Evolutionary conservation across 305 asterid species (phyloP), one percentile per base, ranked within the genome.

Genomic region (Stenogyne calaminthoides): DNA sequence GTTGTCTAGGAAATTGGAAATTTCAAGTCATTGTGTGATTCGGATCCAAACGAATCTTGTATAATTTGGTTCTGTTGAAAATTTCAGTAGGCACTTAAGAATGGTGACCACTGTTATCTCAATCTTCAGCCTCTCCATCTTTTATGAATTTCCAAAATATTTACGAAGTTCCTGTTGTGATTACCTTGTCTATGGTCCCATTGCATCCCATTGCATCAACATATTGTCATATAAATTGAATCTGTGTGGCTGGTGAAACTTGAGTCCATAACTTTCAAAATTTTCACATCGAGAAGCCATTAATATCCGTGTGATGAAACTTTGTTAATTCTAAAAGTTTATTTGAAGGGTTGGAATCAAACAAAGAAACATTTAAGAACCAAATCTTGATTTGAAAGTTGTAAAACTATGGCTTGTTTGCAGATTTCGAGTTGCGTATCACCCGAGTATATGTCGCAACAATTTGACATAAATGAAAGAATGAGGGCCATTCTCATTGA

Each of bases 401-500:
- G 3, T 27, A 14, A 27, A 57, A 25, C 2, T 12, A 27, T 27
- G 11, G 10, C 18, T 58, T 58, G 64, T 37, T 32, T 72, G 83
- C 81, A 86, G 91, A 60, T 63, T 9, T 76, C n/a, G 40, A 81
- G 89, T 65, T 78, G 82, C 40, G 88, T 84, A 68, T 64, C 88
- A 2, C 77, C 87, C 3, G 58, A 71, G 59, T 87, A 87, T 61
- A 87, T 87, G 89, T 62, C 44, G 12, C 67, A 67, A 1, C 92
- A 87, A 69, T 52, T 36, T 25, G 92, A 87, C 75, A 78, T 87
- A 5, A 87, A 87, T 11, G 88, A 83, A 10, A 76, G 85, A 62
- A 87, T 87, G 92, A 81, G 92, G 73, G 86, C 73, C 2, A 85
- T 87, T 73, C 89, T 87, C 8, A 76, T 87, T 6, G 92, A 87